Evolutionary conservation across 257 asterid genomes (phyloP).

Genomic region (Fraxinus pennsylvanica): DNA sequence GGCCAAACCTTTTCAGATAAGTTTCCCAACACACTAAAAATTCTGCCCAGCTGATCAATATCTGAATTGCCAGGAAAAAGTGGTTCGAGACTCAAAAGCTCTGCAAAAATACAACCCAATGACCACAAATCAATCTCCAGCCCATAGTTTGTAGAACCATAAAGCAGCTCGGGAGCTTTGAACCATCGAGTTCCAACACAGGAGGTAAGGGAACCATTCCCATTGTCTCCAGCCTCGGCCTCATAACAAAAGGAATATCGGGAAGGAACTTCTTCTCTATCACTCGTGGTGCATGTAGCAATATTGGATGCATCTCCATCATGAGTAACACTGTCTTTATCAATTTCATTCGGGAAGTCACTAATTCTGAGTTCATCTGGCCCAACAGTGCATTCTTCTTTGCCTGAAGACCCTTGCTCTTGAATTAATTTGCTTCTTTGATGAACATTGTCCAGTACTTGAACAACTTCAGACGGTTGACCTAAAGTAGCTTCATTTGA

Average conservation of each 20-base stretch:
- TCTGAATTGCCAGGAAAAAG: constrained; percentile 87
- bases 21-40: constrained; percentile 70
- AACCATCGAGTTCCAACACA: constrained; percentile 98
- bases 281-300: constrained; percentile 84
- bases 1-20: constrained; percentile 82
- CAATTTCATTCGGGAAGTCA: constrained; percentile 46
- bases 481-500: constrained; percentile 31
- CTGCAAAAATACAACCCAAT: constrained; percentile 88
- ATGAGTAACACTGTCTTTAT: constrained; percentile 58
- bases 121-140: constrained; percentile 95
- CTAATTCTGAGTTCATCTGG: constrained; percentile 35
- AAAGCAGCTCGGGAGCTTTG: constrained; percentile 91
- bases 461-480: constrained; percentile 36
- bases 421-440: constrained; percentile 29
- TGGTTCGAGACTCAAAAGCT: constrained; percentile 71
- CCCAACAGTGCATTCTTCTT: constrained; percentile 31
- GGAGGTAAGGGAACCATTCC: constrained; percentile 75
- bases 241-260: constrained; percentile 53
- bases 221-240: constrained; percentile 53
- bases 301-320: constrained; percentile 81
- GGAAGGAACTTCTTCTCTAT: constrained; percentile 65
- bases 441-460: constrained; percentile 25
- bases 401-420: constrained; percentile 34
- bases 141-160: constrained; percentile 83
- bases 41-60: constrained; percentile 78